Evolutionary conservation across 1,284 basidiomycete species (phyloP).

Genomic region (Pyrrhoderma lamaoense): DNA sequence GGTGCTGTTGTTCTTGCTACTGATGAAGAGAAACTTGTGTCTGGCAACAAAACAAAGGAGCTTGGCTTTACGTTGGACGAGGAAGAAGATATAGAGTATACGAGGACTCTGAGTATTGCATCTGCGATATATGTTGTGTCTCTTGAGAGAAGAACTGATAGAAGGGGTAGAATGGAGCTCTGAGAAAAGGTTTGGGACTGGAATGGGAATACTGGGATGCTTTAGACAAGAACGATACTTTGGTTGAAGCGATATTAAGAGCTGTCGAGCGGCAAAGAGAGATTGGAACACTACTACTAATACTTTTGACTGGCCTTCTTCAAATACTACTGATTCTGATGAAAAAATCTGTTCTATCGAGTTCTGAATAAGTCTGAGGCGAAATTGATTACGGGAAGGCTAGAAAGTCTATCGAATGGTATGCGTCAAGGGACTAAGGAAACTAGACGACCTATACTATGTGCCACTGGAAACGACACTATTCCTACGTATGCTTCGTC

Average conservation of each 20-base stretch:
- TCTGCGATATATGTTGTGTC: slow-evolving; percentile 52
- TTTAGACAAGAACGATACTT: slow-evolving; percentile 30
- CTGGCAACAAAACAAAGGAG: too few species aligned
- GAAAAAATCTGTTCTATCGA: slow-evolving; percentile 42
- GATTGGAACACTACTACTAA: slow-evolving; percentile 1
- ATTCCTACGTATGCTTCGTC: slow-evolving; percentile 32
- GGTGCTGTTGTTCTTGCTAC: too few species aligned
- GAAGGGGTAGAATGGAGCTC: slow-evolving; percentile 48
- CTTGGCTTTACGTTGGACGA: too few species aligned
- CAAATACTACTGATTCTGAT: background rate
- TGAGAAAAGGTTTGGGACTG: slow-evolving; percentile 38
- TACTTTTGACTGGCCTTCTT: slow-evolving; percentile 12
- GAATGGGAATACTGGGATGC: slow-evolving; percentile 52
- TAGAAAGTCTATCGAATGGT: too few species aligned
- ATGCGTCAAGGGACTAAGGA: too few species aligned
- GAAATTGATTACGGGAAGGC: too few species aligned
- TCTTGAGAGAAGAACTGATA: slow-evolving; percentile 42
- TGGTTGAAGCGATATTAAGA: slow-evolving; percentile 35
- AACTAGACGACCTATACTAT: slow-evolving; percentile 32
- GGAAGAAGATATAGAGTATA: too few species aligned
- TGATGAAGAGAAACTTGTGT: too few species aligned
- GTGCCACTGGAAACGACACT: slow-evolving; percentile 40
- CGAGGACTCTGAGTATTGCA: slow-evolving; percentile 23
- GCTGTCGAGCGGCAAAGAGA: slow-evolving; percentile 34
- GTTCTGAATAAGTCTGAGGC: slow-evolving; percentile 36